Conservation (phyloP, 176 grass and related monocot genomes). For the Bonia amplexicaulis region DNA sequence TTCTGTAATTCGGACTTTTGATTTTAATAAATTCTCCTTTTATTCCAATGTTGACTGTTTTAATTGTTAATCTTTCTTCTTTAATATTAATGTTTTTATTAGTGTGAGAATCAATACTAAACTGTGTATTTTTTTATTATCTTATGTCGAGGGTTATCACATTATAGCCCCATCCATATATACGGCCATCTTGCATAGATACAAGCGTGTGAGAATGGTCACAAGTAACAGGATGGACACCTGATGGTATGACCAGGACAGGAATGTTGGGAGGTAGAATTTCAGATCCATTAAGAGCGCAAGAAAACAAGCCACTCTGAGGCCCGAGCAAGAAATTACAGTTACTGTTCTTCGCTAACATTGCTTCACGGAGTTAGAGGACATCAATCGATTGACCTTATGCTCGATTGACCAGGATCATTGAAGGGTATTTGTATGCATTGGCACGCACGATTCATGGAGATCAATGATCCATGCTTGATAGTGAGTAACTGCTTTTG, state of each 20-base stretch:
- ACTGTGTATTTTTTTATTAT: no score
- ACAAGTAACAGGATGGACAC: slow-evolving; percentile 65
- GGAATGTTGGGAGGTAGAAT: slow-evolving; percentile 72
- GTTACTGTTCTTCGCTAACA: no score
- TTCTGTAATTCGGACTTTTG: no score
- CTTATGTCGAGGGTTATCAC: no score
- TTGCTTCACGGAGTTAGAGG: no score
- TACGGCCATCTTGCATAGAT: slow-evolving; percentile 69
- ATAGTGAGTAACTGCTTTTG: neutral
- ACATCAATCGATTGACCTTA: neutral
- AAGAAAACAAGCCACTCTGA: slow-evolving; percentile 58
- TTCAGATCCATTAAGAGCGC: slow-evolving; percentile 48
- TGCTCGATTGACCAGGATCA: neutral
- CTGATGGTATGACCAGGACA: slow-evolving; percentile 55
- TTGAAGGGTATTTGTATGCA: neutral
- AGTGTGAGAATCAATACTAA: no score
- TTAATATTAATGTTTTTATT: no score
- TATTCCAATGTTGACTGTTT: no score
- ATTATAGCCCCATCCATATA: slow-evolving; percentile 98
- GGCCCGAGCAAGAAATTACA: slow-evolving; percentile 23
- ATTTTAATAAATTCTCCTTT: no score
- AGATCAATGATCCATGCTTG: neutral
- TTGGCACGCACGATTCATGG: neutral
- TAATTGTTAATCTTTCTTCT: no score
- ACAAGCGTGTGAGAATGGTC: slow-evolving; percentile 94